Evolutionary conservation across 225 moss, liverwort and hornwort species (phyloP), one percentile per base, ranked within the genome.

Genomic region (Pleurozium schreberi): DNA sequence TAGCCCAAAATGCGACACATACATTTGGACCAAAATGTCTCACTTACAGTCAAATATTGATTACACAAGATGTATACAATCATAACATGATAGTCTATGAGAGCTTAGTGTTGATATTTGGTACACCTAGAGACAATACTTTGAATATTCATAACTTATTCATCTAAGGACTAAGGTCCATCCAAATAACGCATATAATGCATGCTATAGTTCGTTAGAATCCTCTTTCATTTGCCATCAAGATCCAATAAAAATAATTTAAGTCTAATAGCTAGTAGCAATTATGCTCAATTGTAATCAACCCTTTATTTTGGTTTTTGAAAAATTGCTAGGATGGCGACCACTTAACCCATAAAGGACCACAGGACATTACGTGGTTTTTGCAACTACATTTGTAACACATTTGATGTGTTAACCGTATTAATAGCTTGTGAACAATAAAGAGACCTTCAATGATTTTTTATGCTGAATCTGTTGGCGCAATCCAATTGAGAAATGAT

Each of bases 151-250:
- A 31, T 2, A 11, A 19, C 6, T 6, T 18, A 18, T 31, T 47
- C 47, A 18, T 47, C 0, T 2, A 11, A 0, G 9, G 7, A 11
- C n/a, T n/a, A n/a, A n/a, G n/a, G n/a, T n/a, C n/a, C n/a, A n/a
- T n/a, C 4, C 7, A 74, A 18, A 19, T 31, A 19, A 30, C 1
- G 4, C 28, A 73, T 16, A 17, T 3, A 6, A 45, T 7, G 38
- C 43, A 43, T 17, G 6, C 31, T 31, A 6, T 0, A 2, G 7
- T 18, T 1, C 1, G 1, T 2, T 47, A 0, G 6, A 47, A 47
- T 2, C 47, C 4, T 28, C 14, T 6, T 11, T 47, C 11, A 31
- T 31, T 73, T 2, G 4, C 30, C 45, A 45, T 11, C 4, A 20
- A 75, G 8, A 49, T 33, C 8, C 12, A 49, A 20, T 6, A 75